Evolutionary conservation across 345 rosid genomes (phyloP), one percentile per base, ranked within the genome.

Genomic region (Acer yangbiense): DNA sequence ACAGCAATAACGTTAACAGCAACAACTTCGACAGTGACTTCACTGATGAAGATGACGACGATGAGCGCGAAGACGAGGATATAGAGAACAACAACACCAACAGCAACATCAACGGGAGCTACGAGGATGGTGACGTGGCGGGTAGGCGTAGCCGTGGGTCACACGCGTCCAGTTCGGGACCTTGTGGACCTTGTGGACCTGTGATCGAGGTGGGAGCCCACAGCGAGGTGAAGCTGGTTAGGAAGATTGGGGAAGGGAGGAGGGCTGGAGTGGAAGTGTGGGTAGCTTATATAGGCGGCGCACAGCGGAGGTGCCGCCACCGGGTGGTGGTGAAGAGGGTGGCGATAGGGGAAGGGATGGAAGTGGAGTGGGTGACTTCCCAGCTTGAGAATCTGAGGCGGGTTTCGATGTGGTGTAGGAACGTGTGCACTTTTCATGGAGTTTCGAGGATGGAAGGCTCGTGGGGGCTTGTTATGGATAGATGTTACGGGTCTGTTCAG

Each of bases 381-480:
- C 92, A 92, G 89, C 90, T 96, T 6, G 98, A 96, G 75, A 84
- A 75, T 69, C 84, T 96, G 86, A 77, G 95, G 80, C 82, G 88
- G 55, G 89, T 85, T 39, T 92, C 97, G 0, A 91, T 91, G 97
- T 94, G 99, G 99, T 96, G 99, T 80, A 80, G 98, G 81, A 92
- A 92, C 85, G 97, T 94, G 54, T 96, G 99, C 72, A 86, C 92
- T 35, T 94, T 94, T 82, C 97, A 96, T 78, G 99, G 99, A 35
- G 89, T 88, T 66, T 81, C 91, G 60, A 90, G 85, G 85, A 84
- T 90, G 87, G 93, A 87, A 2, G 87, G 90, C 10, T 85, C 86
- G 77, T 78, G 92, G 70, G 90, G 89, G 62, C 85, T 96, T 35
- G 93, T 96, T 67, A 92, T 88, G 92, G 99, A 96, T 23, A 87